These are phyloP conservation scores for Nasturtium officinale DNA, from an alignment of 345 rosid species.

Conservation along the genomic window DNA sequence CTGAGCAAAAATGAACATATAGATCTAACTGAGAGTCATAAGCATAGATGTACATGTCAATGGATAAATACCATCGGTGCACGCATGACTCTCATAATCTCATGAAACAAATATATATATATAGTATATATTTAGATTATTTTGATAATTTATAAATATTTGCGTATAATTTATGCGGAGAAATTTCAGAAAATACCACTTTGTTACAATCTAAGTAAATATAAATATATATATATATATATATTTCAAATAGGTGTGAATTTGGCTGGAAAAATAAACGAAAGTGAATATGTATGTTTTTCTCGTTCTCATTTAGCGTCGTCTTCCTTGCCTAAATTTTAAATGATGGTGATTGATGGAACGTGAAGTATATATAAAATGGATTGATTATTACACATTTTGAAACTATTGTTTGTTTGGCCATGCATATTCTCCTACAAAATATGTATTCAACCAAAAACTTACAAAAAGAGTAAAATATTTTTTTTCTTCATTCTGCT, in stretches of 20 bases:
- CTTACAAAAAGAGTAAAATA: neutral
- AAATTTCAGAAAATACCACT: too few species aligned
- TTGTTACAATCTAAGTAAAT: too few species aligned
- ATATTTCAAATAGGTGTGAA: neutral
- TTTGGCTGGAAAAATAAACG: neutral
- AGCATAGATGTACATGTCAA: neutral
- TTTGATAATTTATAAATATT: too few species aligned
- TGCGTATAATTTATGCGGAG: too few species aligned
- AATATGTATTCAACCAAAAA: neutral
- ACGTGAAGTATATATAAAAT: constrained; percentile 17
- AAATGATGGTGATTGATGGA: constrained; percentile 28
- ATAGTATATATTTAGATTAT: too few species aligned
- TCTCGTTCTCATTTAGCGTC: neutral
- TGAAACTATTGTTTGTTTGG: constrained; percentile 6
- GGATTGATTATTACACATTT: constrained; percentile 1
- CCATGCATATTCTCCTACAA: neutral
- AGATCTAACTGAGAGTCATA: neutral
- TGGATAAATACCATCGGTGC: neutral
- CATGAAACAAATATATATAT: too few species aligned
- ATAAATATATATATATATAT: too few species aligned
- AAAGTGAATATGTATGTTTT: constrained; percentile 9
- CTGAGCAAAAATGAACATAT: neutral
- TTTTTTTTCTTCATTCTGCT: neutral
- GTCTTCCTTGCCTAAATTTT: neutral
- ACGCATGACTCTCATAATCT: neutral